A percentile compares a stretch with the other conserved stretches of the same genome.
phyloP scores from a whole-genome alignment of 2,329 filamentous ascomycete genomes.

The Hypocreales sp. region DNA sequence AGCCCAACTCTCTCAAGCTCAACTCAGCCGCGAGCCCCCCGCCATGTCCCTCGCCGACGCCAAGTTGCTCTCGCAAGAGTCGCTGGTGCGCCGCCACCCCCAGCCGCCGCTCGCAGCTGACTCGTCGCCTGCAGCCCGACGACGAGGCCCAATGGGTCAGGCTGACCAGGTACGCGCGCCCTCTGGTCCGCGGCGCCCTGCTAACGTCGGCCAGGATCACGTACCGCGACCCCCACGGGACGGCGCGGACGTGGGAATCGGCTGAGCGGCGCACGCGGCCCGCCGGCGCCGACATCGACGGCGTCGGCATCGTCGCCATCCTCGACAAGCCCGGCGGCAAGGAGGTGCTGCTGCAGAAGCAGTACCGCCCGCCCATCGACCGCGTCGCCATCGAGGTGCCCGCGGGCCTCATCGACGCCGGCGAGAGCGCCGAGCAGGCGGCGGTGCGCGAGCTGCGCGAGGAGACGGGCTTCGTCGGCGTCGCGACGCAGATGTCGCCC shows the following conservation, averaged over 20 bases:
- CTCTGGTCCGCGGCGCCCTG: not conserved
- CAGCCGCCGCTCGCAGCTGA: not conserved
- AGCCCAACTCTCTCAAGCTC: no score
- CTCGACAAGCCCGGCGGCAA: constrained; percentile 37
- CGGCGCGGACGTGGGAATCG: constrained; percentile 52
- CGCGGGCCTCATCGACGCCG: constrained; percentile 46
- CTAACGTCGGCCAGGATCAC: constrained; percentile 27
- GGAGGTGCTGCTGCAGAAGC: constrained; percentile 49
- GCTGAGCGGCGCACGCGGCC: constrained; percentile 57
- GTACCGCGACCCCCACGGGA: constrained; percentile 48
- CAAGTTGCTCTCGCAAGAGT: constrained; percentile 26
- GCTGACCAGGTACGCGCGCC: constrained; percentile 32
- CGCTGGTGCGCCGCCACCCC: constrained; percentile 21
- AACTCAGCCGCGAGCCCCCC: no score
- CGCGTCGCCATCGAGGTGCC: constrained; percentile 47
- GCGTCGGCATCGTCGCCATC: constrained; percentile 58
- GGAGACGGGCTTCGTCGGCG: constrained; percentile 50
- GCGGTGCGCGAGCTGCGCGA: constrained; percentile 49
- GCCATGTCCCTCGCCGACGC: constrained; percentile 25
- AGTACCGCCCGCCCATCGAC: constrained; percentile 48
- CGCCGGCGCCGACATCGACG: constrained; percentile 46
- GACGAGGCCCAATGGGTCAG: constrained; percentile 44
- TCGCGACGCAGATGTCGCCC: constrained; percentile 39
- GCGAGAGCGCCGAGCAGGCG: constrained; percentile 44
- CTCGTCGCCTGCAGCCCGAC: constrained; percentile 19